phyloP scores from a whole-genome alignment of 345 rosid species.

The Salix exigua region DNA sequence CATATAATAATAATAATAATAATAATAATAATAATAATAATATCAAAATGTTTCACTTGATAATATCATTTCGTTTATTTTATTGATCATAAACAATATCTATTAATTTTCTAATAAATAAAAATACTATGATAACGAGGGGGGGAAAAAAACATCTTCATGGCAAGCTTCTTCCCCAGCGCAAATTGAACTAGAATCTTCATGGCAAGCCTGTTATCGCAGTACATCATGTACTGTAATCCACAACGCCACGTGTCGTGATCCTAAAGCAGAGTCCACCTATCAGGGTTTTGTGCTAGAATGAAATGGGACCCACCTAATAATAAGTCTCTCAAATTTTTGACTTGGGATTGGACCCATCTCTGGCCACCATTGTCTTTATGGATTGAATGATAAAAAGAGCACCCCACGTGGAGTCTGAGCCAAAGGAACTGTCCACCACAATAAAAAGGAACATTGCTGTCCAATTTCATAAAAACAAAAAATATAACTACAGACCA shows the following conservation, averaged over 20 bases:
- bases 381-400: constrained; percentile 94
- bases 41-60: no score
- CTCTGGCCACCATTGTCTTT: constrained; percentile 85
- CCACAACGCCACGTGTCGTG: neutral
- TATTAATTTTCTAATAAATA: no score
- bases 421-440: constrained; percentile 85
- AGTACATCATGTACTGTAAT: neutral
- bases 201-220: neutral
- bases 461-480: constrained; percentile 20
- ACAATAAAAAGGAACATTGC: constrained; percentile 39
- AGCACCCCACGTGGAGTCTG: constrained; percentile 99
- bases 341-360: constrained; percentile 66
- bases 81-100: no score
- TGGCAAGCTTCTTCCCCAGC: no score
- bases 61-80: no score
- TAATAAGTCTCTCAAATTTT: constrained; percentile 35
- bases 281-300: neutral
- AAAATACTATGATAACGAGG: no score
- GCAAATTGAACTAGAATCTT: no score
- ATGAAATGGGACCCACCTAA: constrained; percentile 1
- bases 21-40: no score
- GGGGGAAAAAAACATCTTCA: no score
- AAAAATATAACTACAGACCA: neutral
- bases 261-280: neutral
- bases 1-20: no score